Evolutionary conservation across 208 protist genomes (phyloP).

Genomic region (Trypanosoma mega): DNA sequence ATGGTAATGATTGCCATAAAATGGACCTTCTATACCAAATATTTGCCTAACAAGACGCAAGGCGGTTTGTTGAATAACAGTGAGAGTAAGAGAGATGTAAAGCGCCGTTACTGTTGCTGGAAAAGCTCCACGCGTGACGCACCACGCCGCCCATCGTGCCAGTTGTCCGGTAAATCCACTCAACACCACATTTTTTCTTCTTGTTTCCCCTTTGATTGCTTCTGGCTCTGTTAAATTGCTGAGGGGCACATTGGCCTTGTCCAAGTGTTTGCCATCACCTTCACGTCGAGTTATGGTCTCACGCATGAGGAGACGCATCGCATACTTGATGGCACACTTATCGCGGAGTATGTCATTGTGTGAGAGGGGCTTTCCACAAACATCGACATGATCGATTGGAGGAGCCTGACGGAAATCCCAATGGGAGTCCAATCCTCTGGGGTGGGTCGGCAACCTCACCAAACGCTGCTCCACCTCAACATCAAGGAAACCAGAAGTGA

Average conservation of each 20-base stretch:
- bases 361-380: slow-evolving; percentile 35
- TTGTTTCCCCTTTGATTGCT: too few species aligned
- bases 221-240: too few species aligned
- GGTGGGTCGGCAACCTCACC: slow-evolving; percentile 10
- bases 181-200: too few species aligned
- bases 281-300: neutral
- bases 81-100: neutral
- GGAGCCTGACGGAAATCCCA: slow-evolving; percentile 13
- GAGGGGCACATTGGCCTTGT: neutral
- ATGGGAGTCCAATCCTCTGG: neutral
- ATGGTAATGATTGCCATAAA: neutral
- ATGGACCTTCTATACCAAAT: neutral
- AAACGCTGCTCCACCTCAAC: slow-evolving; percentile 39
- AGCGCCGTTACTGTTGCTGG: neutral
- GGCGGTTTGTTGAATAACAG: neutral
- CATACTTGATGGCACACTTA: slow-evolving; percentile 32
- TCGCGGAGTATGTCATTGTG: slow-evolving; percentile 42
- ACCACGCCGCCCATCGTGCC: neutral
- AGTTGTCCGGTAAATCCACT: neutral
- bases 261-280: neutral
- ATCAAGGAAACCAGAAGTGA: slow-evolving; percentile 48
- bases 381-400: slow-evolving; percentile 25
- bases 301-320: slow-evolving; percentile 17
- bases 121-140: neutral
- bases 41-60: neutral